Evolutionary conservation across 2,329 filamentous ascomycete genomes (phyloP), one percentile per base, ranked within the genome.

Genomic region (Ophiostoma angusticollis): DNA sequence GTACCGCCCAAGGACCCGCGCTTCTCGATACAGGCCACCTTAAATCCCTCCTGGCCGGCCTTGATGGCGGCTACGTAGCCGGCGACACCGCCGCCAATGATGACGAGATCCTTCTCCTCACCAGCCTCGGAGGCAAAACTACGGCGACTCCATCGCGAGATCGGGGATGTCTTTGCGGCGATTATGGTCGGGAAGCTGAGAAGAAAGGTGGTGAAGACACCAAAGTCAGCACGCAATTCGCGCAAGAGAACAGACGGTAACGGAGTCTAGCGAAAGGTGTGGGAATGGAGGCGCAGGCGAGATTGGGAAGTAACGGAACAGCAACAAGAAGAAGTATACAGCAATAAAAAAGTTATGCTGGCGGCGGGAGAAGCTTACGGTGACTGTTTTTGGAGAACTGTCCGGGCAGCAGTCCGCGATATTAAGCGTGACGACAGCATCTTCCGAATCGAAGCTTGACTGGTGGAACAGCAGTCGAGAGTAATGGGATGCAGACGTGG

Each of bases 21-120:
- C 75, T 98, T 98, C 69, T 98, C 91, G 67, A 98, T 93, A 67
- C 91, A 98, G 45, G 86, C 75, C 48, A 94, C 89, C 78, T 95
- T 96, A 61, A 98, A 64, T 55, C 91, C 91, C 60, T 93, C 85
- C 65, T 98, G 91, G 44, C 87, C 91, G 55, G 91, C 91, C 70
- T 96, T 98, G 72, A 98, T 98, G 54, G 91, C 91, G 50, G 91
- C 89, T 55, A 98, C 91, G 67, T 98, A 98, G 58, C 91, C 91
- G 53, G 89, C 91, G 56, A 96, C 91, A 68, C 91, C 91, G 61
- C 91, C 91, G 56, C 91, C 91, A 57, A 98, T 94, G 64, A 98
- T 87, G 57, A 98, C 81, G 40, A 98, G 72, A 63, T 98, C 91
- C 64, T 94, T 93, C 63, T 95, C 85, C 62, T 87, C 85, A 85